phyloP scores from a whole-genome alignment of 1,139 yeast species.

The Oligophagozyma castellii region DNA sequence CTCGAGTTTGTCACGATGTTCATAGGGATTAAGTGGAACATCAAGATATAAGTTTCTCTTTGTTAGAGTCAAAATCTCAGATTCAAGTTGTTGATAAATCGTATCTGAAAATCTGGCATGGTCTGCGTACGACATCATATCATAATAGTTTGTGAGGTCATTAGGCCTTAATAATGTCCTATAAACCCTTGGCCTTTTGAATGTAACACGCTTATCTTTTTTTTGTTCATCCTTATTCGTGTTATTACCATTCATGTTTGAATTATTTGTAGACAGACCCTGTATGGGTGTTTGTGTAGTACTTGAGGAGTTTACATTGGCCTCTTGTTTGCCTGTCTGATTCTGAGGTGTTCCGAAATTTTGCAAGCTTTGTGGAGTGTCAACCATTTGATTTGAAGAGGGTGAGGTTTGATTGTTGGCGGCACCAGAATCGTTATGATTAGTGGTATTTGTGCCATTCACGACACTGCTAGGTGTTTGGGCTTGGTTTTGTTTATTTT shows the following conservation, averaged over 20 bases:
- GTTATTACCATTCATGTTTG: slow-evolving; percentile 3
- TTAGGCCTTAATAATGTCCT: slow-evolving; percentile 71
- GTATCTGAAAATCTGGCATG: slow-evolving; percentile 64
- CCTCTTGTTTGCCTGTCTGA: slow-evolving; percentile 1
- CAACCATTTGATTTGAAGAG: not conserved
- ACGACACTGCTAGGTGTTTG: no score
- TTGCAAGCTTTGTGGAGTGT: not conserved
- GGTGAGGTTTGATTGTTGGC: not conserved
- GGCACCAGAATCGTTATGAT: no score
- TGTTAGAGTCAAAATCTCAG: slow-evolving; percentile 68
- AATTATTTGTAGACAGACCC: not conserved
- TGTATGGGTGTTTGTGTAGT: slow-evolving; percentile 2
- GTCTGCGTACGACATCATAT: slow-evolving; percentile 73
- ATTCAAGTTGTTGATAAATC: slow-evolving; percentile 42
- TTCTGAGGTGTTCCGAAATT: slow-evolving; percentile 2
- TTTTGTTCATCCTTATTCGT: not conserved
- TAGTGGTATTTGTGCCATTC: not conserved
- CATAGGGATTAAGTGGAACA: slow-evolving; percentile 56
- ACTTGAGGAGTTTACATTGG: not conserved
- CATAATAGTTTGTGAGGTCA: slow-evolving; percentile 70
- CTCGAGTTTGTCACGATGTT: slow-evolving; percentile 33
- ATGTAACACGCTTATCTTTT: slow-evolving; percentile 10
- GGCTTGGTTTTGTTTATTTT: no score
- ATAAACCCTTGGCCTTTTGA: slow-evolving; percentile 49
- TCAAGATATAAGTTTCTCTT: slow-evolving; percentile 62